Evolutionary conservation across 305 asterid genomes (phyloP), one percentile per base, ranked within the genome.

Genomic region (Nicotiana rustica): DNA sequence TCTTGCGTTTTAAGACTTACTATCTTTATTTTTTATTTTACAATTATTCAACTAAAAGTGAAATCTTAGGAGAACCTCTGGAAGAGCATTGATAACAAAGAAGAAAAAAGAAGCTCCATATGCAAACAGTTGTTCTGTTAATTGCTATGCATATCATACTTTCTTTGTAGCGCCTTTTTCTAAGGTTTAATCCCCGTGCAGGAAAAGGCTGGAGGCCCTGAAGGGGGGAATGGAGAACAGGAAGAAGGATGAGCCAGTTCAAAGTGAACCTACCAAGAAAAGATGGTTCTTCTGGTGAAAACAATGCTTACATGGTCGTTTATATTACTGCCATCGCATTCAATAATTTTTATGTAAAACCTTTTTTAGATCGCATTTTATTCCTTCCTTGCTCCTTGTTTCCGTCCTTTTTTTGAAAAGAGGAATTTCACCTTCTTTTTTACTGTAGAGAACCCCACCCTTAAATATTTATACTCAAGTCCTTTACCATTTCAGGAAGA

Each of bases 251-350:
- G 92, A 88, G 67, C 35, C 88, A 3, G 83, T 82, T 80, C 87
- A 52, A 79, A 87, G 79, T 66, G n/a, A 80, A 4, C 80, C 84
- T 65, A 29, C 90, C 86, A 92, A 86, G 84, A 92, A 83, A 86
- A 90, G 88, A 85, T 94, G 97, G 97, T 89, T 93, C 91, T 92
- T 90, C 82, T 93, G 97, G 97, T 93, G 90, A 88, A 86, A 78
- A 55, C 36, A 56, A 60, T 66, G 33, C 65, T 33, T 65, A 65
- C 57, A 57, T n/a, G 4, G 36, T 36, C 56, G 14, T 44, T 8
- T 70, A 21, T 36, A 70, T 25, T 68, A 68, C 49, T 60, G 10
- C 14, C 0, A 29, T 15, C 4, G 10, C 82, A 3, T 79, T 21
- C 75, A 38, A 78, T 57, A 60, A 78, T 21, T 49, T 71, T 13